Conservation (phyloP, 2,329 filamentous ascomycete species). For the Pseudocercospora musae region DNA sequence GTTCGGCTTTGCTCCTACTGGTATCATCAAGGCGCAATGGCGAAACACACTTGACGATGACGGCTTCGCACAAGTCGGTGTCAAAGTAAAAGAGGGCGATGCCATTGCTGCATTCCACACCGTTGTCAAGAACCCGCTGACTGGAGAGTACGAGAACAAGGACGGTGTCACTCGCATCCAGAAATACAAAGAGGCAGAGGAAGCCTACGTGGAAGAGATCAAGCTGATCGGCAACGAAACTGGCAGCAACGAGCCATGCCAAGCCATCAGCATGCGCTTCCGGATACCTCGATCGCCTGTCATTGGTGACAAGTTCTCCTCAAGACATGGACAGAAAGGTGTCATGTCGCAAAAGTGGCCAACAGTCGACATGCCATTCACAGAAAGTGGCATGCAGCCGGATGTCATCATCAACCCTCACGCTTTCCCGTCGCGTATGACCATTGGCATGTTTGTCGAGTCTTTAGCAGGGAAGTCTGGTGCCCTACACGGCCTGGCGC, state of each 20-base stretch:
- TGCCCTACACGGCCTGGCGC: constrained; percentile 88
- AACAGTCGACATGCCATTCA: constrained; percentile 89
- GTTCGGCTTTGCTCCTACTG: constrained; percentile 84
- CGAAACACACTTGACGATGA: constrained; percentile 78
- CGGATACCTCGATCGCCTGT: constrained; percentile 84
- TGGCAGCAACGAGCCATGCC: constrained; percentile 74
- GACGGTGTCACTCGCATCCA: constrained; percentile 84
- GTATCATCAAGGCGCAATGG: constrained; percentile 66
- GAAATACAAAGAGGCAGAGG: constrained; percentile 90
- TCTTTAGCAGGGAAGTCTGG: constrained; percentile 94
- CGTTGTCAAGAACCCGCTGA: constrained; percentile 69
- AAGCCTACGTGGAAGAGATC: constrained; percentile 87
- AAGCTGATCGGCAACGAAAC: constrained; percentile 82
- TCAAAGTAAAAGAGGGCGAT: constrained; percentile 74
- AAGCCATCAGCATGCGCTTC: constrained; percentile 89
- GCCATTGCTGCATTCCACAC: constrained; percentile 86
- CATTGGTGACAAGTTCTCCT: constrained; percentile 99
- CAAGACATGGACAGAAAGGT: constrained; percentile 96
- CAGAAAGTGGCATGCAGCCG: constrained; percentile 91
- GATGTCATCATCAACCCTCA: constrained; percentile 99
- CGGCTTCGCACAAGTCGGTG: constrained; percentile 78
- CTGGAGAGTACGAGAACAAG: constrained; percentile 76
- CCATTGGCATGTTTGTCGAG: constrained; percentile 98
- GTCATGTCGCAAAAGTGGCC: constrained; percentile 97
- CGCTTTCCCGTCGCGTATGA: constrained; percentile 99